Conservation (phyloP, 139 green algal species). For the Chlorella sp. region DNA sequence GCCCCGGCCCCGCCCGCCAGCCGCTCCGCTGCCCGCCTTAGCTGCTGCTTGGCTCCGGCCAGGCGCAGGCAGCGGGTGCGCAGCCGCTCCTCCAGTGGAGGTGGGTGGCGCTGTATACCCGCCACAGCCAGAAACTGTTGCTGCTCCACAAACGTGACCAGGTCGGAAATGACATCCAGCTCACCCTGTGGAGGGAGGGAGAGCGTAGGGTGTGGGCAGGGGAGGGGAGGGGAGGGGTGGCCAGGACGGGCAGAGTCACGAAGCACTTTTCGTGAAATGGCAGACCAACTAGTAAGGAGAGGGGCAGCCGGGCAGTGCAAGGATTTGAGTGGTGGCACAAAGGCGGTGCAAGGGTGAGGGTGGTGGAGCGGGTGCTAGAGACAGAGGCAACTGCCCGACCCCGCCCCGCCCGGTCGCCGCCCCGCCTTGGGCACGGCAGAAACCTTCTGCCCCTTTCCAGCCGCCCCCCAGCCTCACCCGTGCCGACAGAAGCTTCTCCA, state of each 20-base stretch:
- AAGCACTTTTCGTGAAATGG: too few species aligned
- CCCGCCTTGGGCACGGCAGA: too few species aligned
- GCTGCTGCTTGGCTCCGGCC: background rate
- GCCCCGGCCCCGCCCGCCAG: background rate
- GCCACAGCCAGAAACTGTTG: conserved; percentile 47
- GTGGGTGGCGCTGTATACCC: conserved; percentile 20
- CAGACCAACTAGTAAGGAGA: too few species aligned
- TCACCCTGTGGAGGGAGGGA: conserved; percentile 19
- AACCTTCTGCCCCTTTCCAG: too few species aligned
- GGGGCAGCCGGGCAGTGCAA: too few species aligned
- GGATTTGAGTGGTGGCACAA: too few species aligned
- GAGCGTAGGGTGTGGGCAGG: background rate
- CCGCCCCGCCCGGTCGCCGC: too few species aligned
- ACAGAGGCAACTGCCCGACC: too few species aligned
- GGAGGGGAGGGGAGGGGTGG: background rate
- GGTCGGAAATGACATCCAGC: conserved; percentile 48
- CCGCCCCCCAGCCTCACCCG: background rate
- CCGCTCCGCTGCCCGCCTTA: background rate
- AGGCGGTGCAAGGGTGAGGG: too few species aligned
- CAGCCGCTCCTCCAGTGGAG: background rate
- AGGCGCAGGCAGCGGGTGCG: conserved; percentile 5
- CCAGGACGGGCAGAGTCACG: too few species aligned
- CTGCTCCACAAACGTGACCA: conserved; percentile 44
- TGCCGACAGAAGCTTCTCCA: conserved; percentile 41
- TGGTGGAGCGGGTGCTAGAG: too few species aligned